A percentile compares a stretch with the other conserved stretches of the same genome.
Evolutionary conservation across 2,329 filamentous ascomycete species (phyloP).

Genomic region (Zarea fungicola): DNA sequence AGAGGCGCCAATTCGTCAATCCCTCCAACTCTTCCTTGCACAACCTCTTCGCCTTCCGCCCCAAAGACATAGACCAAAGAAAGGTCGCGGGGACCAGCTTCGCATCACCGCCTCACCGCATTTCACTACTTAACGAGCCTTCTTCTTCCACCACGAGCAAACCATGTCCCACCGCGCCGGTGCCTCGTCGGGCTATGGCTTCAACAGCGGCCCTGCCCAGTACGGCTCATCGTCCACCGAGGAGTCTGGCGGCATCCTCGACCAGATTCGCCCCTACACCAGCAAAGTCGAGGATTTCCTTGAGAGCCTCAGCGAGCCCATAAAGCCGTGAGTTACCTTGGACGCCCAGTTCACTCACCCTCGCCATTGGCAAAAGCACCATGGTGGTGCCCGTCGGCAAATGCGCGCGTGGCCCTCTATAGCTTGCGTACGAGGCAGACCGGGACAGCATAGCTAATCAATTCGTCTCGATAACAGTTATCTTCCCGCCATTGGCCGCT

Average conservation of each 20-base stretch:
- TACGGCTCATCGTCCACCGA: conserved; percentile 56
- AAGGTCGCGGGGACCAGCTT: too few relatives aligned
- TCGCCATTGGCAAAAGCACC: too few relatives aligned
- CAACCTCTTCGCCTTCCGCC: too few relatives aligned
- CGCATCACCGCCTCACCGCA: too few relatives aligned
- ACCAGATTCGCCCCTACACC: conserved; percentile 87
- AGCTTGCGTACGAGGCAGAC: too few relatives aligned
- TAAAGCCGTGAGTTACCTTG: conserved; percentile 69
- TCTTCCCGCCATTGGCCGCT: conserved; percentile 90
- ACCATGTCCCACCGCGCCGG: conserved; percentile 51
- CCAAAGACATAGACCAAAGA: too few relatives aligned
- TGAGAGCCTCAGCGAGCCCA: conserved; percentile 79
- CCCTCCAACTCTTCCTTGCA: too few relatives aligned
- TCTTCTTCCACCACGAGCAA: background rate
- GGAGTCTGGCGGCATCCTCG: conserved; percentile 62
- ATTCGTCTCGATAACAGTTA: conserved; percentile 53
- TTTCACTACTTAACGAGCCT: too few relatives aligned
- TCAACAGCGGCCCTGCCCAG: conserved; percentile 63
- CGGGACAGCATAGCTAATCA: conserved; percentile 15
- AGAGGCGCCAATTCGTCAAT: too few relatives aligned
- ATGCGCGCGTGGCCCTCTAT: too few relatives aligned
- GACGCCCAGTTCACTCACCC: background rate
- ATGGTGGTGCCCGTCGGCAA: too few relatives aligned
- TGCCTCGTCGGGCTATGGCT: conserved; percentile 71
- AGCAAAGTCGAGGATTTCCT: conserved; percentile 97